Evolutionary conservation across 2,329 filamentous ascomycete species (phyloP).

Genomic region (Hymenoscyphus repandus): DNA sequence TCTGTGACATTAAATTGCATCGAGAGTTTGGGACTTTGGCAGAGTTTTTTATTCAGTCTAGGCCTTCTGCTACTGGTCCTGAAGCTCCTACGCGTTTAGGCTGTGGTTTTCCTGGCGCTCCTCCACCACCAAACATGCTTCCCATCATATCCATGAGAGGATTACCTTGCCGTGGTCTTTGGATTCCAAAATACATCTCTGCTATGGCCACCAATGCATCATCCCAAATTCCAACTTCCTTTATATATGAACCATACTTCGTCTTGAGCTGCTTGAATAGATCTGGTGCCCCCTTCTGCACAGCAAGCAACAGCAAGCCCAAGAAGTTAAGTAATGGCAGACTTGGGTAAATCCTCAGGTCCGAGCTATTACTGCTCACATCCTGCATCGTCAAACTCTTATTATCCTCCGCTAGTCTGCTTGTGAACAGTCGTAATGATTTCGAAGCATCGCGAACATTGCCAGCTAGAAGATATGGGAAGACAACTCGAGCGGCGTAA

Average conservation of each 20-base stretch:
- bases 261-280: constrained; percentile 75
- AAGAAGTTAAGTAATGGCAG: constrained; percentile 95
- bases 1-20: constrained; percentile 12
- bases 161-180: constrained; percentile 82
- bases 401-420: constrained; percentile 52
- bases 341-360: constrained; percentile 79
- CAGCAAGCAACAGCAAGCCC: constrained; percentile 72
- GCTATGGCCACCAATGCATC: constrained; percentile 81
- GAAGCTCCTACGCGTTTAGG: constrained; percentile 33
- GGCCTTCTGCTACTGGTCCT: constrained; percentile 50
- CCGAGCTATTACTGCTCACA: constrained; percentile 67
- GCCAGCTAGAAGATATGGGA: constrained; percentile 86
- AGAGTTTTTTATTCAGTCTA: constrained; percentile 44
- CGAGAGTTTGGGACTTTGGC: not conserved
- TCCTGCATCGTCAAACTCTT: constrained; percentile 67
- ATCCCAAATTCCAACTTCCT: constrained; percentile 72
- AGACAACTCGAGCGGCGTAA: constrained; percentile 79
- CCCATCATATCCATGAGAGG: constrained; percentile 98
- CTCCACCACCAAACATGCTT: constrained; percentile 78
- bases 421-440: constrained; percentile 71
- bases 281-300: constrained; percentile 71
- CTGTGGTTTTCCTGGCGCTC: constrained; percentile 35
- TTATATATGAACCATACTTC: constrained; percentile 76
- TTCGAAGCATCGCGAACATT: constrained; percentile 87
- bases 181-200: constrained; percentile 95